Conservation (phyloP, 208 protist genomes). For the Herpetomonas tarakana region DNA sequence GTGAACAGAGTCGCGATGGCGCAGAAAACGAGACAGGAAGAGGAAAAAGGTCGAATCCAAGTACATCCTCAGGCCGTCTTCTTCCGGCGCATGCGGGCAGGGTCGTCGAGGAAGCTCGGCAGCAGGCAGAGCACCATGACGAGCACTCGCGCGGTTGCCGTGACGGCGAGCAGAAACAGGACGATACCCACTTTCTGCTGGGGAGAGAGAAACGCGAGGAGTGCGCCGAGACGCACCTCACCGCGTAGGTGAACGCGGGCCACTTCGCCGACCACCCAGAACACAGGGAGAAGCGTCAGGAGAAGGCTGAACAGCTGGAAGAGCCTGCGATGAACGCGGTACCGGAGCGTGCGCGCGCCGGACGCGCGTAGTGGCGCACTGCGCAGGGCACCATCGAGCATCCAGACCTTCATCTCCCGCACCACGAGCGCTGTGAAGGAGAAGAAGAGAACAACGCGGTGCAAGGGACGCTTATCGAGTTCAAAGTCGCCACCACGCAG, state of each 20-base stretch:
- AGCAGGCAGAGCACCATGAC: not conserved
- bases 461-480: not conserved
- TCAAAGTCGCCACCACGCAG: not conserved
- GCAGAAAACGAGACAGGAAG: too few species aligned
- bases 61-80: not conserved
- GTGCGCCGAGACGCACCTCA: not conserved
- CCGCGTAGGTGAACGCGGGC: not conserved
- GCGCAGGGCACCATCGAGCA: not conserved
- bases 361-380: not conserved
- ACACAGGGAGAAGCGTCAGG: not conserved
- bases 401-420: not conserved
- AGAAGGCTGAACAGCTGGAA: not conserved
- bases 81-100: not conserved
- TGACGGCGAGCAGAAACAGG: not conserved
- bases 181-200: not conserved
- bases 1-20: too few species aligned
- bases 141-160: not conserved
- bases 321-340: not conserved
- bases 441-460: not conserved
- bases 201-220: not conserved
- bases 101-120: not conserved
- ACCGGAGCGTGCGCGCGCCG: not conserved
- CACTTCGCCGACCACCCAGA: not conserved
- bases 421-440: not conserved
- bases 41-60: too few species aligned